phyloP scores from a whole-genome alignment of 2,329 filamentous ascomycete species.

The Penicillium expansum region DNA sequence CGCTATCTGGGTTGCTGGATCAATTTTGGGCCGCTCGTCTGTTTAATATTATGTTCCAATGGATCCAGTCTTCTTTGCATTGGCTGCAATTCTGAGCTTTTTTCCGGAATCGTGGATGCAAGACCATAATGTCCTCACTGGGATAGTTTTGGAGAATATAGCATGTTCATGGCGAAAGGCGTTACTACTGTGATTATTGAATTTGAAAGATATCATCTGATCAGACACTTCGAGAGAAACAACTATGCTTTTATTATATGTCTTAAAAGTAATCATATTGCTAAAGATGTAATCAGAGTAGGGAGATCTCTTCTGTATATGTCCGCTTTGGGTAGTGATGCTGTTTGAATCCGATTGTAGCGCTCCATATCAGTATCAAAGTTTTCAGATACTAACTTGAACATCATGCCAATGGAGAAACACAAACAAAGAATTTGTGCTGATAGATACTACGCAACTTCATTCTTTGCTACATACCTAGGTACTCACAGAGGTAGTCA shows the following conservation, averaged over 20 bases:
- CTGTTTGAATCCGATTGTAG: neutral
- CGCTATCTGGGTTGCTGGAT: slow-evolving; percentile 38
- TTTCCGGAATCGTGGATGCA: neutral
- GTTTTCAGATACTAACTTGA: neutral
- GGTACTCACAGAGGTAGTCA: neutral
- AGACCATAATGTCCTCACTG: neutral
- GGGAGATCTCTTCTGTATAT: neutral
- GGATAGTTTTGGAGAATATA: slow-evolving; percentile 1
- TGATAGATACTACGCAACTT: neutral
- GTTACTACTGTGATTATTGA: slow-evolving; percentile 7
- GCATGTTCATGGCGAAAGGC: slow-evolving; percentile 14
- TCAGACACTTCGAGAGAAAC: neutral
- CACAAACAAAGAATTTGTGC: neutral
- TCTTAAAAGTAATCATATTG: neutral
- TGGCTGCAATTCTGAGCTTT: neutral
- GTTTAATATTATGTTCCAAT: slow-evolving; percentile 3
- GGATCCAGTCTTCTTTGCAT: neutral
- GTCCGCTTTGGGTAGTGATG: neutral
- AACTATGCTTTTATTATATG: neutral
- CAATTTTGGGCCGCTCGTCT: slow-evolving; percentile 29
- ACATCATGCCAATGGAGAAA: neutral
- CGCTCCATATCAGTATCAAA: neutral
- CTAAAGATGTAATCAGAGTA: neutral
- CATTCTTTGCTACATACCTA: neutral
- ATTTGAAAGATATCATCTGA: slow-evolving; percentile 1